phyloP scores from a whole-genome alignment of 2,329 filamentous ascomycete genomes.

The Didymella sp. region DNA sequence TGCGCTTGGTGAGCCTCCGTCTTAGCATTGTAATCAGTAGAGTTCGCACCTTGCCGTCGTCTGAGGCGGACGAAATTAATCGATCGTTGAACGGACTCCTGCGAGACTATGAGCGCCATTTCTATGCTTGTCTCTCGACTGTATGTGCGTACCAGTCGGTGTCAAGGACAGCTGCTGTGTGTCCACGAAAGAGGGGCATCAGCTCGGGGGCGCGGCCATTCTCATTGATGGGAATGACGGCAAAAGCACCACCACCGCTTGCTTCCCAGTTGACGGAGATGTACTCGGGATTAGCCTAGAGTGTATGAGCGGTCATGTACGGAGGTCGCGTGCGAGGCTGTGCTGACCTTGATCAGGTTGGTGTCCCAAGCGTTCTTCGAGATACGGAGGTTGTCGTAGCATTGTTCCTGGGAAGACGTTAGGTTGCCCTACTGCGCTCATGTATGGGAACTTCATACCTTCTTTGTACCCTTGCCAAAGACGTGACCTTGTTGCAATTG shows the following conservation, averaged over 20 bases:
- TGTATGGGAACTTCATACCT: conserved; percentile 57
- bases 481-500: conserved; percentile 76
- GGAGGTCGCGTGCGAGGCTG: conserved; percentile 36
- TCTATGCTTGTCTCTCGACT: background rate
- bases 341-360: conserved; percentile 89
- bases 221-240: conserved; percentile 90
- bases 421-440: conserved; percentile 7
- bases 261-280: conserved; percentile 98
- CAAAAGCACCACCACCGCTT: conserved; percentile 93
- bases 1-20: conserved; percentile 42
- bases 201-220: conserved; percentile 89
- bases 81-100: conserved; percentile 97
- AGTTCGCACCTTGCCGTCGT: conserved; percentile 79
- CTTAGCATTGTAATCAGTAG: background rate
- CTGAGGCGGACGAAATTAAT: conserved; percentile 89
- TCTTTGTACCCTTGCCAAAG: conserved; percentile 93
- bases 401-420: conserved; percentile 71
- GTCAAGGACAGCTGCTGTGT: conserved; percentile 94
- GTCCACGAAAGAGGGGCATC: conserved; percentile 92
- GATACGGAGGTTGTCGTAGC: conserved; percentile 97
- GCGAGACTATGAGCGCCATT: conserved; percentile 27
- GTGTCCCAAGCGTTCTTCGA: conserved; percentile 99
- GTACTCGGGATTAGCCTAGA: conserved; percentile 90
- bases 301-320: conserved; percentile 36
- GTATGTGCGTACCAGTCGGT: conserved; percentile 78